These are phyloP conservation scores for Chaetothyriales sp. DNA, from an alignment of 2,329 filamentous ascomycete genomes.

Conservation along the genomic window DNA sequence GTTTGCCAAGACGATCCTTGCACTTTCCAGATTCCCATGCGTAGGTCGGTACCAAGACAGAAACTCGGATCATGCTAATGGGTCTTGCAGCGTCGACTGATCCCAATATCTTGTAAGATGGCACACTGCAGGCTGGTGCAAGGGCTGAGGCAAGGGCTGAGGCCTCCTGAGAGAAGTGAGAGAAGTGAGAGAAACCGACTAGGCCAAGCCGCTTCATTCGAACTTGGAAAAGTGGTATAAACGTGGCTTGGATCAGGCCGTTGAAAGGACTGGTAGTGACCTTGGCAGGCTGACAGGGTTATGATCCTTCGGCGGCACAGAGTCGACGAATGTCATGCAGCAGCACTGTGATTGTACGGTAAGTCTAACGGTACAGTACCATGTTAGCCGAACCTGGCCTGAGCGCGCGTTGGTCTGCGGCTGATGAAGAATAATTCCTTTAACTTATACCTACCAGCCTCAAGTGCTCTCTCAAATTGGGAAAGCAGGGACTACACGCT, in stretches of 20 bases:
- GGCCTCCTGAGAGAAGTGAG: too few relatives aligned
- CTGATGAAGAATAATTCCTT: not conserved
- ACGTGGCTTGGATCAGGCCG: not conserved
- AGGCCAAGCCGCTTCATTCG: not conserved
- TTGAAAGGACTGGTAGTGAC: not conserved
- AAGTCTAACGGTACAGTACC: too few relatives aligned
- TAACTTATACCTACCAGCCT: not conserved
- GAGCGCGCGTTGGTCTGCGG: not conserved
- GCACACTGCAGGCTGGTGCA: too few relatives aligned
- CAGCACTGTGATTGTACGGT: too few relatives aligned
- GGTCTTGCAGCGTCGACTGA: too few relatives aligned
- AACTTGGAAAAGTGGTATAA: not conserved
- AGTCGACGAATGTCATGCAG: not conserved
- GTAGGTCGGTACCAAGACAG: too few relatives aligned
- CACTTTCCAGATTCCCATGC: too few relatives aligned
- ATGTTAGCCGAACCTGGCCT: not conserved
- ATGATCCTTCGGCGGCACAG: not conserved
- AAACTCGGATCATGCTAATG: too few relatives aligned
- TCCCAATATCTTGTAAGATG: too few relatives aligned
- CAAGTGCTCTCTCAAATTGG: not conserved
- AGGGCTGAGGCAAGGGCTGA: too few relatives aligned
- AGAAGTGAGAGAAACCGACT: too few relatives aligned
- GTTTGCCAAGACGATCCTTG: too few relatives aligned
- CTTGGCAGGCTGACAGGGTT: not conserved
- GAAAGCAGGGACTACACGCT: not conserved